Conservation (phyloP, 257 asterid species). For the Salvia rosmarinus region DNA sequence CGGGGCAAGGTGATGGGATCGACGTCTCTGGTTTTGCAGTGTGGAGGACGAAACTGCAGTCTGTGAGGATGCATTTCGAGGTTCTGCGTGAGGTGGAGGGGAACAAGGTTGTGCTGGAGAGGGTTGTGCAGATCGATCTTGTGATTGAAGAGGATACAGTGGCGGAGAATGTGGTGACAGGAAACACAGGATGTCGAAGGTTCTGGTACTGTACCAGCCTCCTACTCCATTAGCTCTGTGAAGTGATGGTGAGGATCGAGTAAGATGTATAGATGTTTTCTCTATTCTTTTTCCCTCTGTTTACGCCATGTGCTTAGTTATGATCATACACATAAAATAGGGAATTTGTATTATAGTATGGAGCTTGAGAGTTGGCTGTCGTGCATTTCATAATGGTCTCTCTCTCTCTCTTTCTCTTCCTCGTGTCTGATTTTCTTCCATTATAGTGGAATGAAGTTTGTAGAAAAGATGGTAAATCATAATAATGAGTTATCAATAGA, state of each 20-base stretch:
- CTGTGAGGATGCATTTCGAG: conserved; percentile 83
- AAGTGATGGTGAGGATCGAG: conserved; percentile 31
- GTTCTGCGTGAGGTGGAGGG: conserved; percentile 92
- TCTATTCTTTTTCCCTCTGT: neutral
- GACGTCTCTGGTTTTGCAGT: conserved; percentile 59
- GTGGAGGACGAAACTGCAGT: conserved; percentile 82
- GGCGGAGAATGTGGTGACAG: conserved; percentile 50
- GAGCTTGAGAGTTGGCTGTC: neutral
- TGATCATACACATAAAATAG: neutral
- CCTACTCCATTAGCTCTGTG: conserved; percentile 66
- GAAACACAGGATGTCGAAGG: conserved; percentile 66
- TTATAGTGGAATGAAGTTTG: too few relatives aligned
- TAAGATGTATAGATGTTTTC: conserved; percentile 37
- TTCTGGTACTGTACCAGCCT: conserved; percentile 63
- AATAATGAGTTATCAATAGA: too few relatives aligned
- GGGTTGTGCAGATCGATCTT: conserved; percentile 74
- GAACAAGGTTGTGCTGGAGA: conserved; percentile 84
- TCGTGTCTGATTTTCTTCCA: too few relatives aligned
- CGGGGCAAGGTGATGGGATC: conserved; percentile 51
- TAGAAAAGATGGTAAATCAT: too few relatives aligned
- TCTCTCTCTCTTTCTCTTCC: too few relatives aligned
- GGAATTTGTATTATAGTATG: conserved; percentile 1
- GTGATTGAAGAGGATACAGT: conserved; percentile 63
- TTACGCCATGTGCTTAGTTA: neutral
- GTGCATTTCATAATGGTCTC: neutral